These are phyloP conservation scores for Blastocystis sp. DNA, from an alignment of 352 stramenopile genomes.

Conservation along the genomic window DNA sequence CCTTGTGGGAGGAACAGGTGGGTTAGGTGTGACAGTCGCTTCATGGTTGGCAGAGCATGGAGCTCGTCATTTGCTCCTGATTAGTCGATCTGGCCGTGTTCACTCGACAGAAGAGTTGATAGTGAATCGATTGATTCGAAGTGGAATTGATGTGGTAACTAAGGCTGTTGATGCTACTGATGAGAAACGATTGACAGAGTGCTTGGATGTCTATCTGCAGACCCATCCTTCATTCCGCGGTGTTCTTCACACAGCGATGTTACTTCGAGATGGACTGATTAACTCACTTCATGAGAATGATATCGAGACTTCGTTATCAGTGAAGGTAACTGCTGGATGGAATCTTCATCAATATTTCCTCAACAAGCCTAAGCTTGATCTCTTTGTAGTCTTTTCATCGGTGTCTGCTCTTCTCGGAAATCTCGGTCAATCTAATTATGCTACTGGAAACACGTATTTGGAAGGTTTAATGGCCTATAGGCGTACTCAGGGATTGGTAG, in stretches of 20 bases:
- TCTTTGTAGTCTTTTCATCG: constrained; percentile 58
- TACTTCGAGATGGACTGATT: constrained; percentile 62
- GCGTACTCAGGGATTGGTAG: neutral
- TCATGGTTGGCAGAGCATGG: constrained; percentile 49
- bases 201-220: neutral
- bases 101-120: neutral
- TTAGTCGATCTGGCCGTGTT: constrained; percentile 26
- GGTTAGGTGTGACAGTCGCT: constrained; percentile 1
- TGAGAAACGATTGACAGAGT: neutral
- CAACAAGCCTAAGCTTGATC: neutral
- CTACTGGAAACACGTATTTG: constrained; percentile 17
- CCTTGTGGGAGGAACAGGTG: constrained; percentile 44
- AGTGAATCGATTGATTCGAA: neutral
- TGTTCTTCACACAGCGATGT: constrained; percentile 49
- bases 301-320: constrained; percentile 3
- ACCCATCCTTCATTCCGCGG: constrained; percentile 8
- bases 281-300: neutral
- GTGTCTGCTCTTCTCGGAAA: constrained; percentile 39
- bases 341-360: constrained; percentile 44
- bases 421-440: constrained; percentile 63
- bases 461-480: constrained; percentile 23
- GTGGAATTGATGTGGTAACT: neutral
- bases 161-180: neutral
- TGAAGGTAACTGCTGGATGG: constrained; percentile 39
- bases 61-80: neutral